A percentile compares a stretch with the other conserved stretches of the same genome.
phyloP scores from a whole-genome alignment of 805 yeast species.

The Saccharomycopsis sp. region DNA sequence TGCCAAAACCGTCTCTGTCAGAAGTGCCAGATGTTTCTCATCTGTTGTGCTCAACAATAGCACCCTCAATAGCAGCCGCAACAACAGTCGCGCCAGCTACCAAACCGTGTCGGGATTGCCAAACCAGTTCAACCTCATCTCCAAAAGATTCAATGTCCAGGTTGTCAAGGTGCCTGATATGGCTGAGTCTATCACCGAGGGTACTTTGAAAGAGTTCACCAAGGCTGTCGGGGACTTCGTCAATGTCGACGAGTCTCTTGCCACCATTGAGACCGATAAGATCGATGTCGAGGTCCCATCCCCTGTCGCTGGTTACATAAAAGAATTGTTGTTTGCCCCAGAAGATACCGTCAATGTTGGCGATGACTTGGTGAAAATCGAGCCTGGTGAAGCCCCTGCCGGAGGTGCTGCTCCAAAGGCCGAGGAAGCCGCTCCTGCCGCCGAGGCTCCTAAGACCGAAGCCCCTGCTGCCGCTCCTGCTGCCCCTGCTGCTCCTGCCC shows the following conservation, averaged over 20 bases:
- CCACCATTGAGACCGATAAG: constrained; percentile 97
- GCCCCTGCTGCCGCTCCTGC: constrained; percentile 21
- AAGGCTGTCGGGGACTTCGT: constrained; percentile 86
- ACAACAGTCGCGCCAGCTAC: not conserved
- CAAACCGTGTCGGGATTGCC: constrained; percentile 4
- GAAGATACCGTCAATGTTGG: constrained; percentile 96
- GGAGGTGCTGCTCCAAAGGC: constrained; percentile 35
- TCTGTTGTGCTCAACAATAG: constrained; percentile 3
- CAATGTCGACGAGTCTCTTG: constrained; percentile 79
- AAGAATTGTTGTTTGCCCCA: constrained; percentile 71
- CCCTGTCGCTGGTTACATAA: constrained; percentile 84
- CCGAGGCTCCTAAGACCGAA: constrained; percentile 24
- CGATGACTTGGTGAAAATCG: constrained; percentile 82
- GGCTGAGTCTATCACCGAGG: constrained; percentile 98
- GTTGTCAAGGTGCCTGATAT: constrained; percentile 90
- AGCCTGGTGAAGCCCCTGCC: constrained; percentile 65
- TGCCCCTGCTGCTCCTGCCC: constrained; percentile 24
- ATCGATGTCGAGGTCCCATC: constrained; percentile 96
- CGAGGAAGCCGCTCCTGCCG: constrained; percentile 30
- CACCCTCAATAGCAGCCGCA: not conserved
- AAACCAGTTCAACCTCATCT: constrained; percentile 17
- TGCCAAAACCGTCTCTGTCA: not conserved
- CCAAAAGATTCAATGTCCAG: constrained; percentile 34
- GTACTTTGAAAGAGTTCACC: constrained; percentile 68
- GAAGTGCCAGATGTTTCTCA: constrained; percentile 15